Conservation (phyloP, 1,139 yeast species). For the Williopsis jadinii region DNA sequence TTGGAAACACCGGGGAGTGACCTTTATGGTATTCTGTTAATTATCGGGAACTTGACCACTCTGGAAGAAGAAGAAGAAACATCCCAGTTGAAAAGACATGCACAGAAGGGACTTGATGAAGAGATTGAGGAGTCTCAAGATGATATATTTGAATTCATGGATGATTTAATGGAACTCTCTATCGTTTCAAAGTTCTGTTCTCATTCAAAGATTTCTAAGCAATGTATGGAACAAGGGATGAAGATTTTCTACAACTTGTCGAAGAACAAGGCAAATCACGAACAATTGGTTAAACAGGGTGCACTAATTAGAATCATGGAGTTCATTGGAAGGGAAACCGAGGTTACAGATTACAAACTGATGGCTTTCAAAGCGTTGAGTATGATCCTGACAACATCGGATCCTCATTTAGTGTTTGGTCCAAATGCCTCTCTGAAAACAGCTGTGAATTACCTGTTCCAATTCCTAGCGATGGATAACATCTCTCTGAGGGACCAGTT, state of each 20-base stretch:
- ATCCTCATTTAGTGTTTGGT: constrained; percentile 28
- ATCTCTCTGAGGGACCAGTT: constrained; percentile 12
- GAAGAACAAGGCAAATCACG: constrained; percentile 17
- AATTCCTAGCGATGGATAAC: constrained; percentile 25
- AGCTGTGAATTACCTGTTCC: constrained; percentile 36
- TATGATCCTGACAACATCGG: constrained; percentile 32
- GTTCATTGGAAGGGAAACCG: constrained; percentile 26
- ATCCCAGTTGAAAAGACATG: constrained; percentile 22
- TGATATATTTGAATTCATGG: constrained; percentile 7
- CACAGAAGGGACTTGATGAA: constrained; percentile 22
- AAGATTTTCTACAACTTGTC: constrained; percentile 12
- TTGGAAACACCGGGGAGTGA: constrained; percentile 6
- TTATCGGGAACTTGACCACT: constrained; percentile 30
- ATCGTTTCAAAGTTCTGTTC: constrained; percentile 10
- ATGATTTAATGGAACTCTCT: constrained; percentile 18
- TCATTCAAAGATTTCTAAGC: constrained; percentile 11
- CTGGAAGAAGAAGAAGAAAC: constrained; percentile 25
- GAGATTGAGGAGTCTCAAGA: constrained; percentile 14
- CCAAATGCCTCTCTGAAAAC: constrained; percentile 33
- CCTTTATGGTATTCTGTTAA: constrained; percentile 31
- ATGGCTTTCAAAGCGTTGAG: constrained; percentile 29
- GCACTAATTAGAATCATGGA: constrained; percentile 32
- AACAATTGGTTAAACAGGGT: constrained; percentile 40
- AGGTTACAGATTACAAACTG: constrained; percentile 6
- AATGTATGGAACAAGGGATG: constrained; percentile 12